Evolutionary conservation across 805 yeast genomes (phyloP).

Genomic region (Yamadazyma insecticola): DNA sequence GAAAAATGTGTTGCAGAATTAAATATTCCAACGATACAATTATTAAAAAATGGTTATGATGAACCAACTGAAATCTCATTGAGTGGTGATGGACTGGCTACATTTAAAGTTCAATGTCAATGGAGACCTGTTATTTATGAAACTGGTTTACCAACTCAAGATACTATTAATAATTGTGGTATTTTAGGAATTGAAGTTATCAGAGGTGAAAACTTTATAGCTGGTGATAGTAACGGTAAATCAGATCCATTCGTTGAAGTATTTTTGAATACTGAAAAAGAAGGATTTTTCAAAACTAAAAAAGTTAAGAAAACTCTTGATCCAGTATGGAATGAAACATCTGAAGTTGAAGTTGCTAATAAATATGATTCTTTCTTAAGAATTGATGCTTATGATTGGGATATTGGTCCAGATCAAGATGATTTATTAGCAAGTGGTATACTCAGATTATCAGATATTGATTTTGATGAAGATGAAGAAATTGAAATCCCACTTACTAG

Average conservation of each 20-base stretch:
- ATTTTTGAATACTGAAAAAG: constrained; percentile 58
- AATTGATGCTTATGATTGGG: constrained; percentile 81
- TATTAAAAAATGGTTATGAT: constrained; percentile 62
- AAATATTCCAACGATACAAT: constrained; percentile 59
- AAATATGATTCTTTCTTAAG: constrained; percentile 56
- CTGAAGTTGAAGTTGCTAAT: constrained; percentile 52
- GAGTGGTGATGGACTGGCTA: constrained; percentile 45
- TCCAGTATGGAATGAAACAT: constrained; percentile 84
- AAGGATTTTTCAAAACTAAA: constrained; percentile 65
- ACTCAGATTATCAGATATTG: constrained; percentile 47
- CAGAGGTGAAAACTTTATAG: constrained; percentile 62
- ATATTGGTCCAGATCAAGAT: constrained; percentile 81
- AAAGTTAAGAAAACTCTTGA: constrained; percentile 79
- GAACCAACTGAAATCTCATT: constrained; percentile 55
- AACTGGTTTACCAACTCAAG: constrained; percentile 62
- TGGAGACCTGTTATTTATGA: constrained; percentile 72
- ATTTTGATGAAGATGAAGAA: constrained; percentile 41
- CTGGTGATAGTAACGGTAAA: constrained; percentile 90
- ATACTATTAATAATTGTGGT: constrained; percentile 75
- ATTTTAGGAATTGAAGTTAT: constrained; percentile 54
- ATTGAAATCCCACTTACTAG: constrained; percentile 49
- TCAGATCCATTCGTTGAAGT: constrained; percentile 87
- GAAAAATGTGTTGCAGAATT: constrained; percentile 59
- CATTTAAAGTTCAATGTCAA: constrained; percentile 56
- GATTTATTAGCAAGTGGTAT: constrained; percentile 71